Base-by-base conservation (phyloP, 2,329 filamentous ascomycete species). In the Diaporthe vaccinii region DNA sequence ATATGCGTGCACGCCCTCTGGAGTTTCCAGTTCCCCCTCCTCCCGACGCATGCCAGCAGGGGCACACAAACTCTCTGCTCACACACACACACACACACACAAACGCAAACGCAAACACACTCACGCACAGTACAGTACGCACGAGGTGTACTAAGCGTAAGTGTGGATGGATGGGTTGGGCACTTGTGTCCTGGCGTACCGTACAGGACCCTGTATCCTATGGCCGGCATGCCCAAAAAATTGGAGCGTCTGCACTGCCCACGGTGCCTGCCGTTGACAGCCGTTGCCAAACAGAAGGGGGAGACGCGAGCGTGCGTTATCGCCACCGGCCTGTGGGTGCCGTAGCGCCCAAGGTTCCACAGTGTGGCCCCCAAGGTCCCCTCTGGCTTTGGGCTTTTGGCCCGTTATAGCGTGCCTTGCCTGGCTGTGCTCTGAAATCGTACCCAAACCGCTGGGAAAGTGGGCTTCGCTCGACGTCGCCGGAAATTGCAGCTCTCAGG, bases 201-300 rank as follows among this genome's bases (percentile, higher is more conserved):
- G 31, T 68, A 53, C 65, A 68, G 22, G 31, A 25, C 71, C 55
- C 55, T 28, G 55, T 69, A 15, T 57, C 44, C 55, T 34, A 72
- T 74, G 73, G 68, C 58, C 51, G 65, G 72, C 75, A 74, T 72
- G 57, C 67, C 58, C 75, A 75, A 71, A 74, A 74, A 69, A 58
- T 49, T 49, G 73, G 68, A 55, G 39, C 28, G 46, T 73, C 44
- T 75, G 59, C 69, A 69, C 71, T 41, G 36, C 46, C n/a, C 6
- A 28, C 22, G 28, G 20, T 44, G 59, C 55, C 55, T 58, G 58
- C 58, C 49, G 49, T 62, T 75, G 74, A 67, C 39, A 55, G 70
- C 70, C 70, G 53, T 61, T 74, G 75, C 75, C 41, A 75, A 49
- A 41, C 55, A 58, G 58, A 46, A 72, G 25, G 46, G 25, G 46